These are phyloP conservation scores for Suillus hirtellus DNA, from an alignment of 768 basidiomycete genomes.

Conservation along the genomic window DNA sequence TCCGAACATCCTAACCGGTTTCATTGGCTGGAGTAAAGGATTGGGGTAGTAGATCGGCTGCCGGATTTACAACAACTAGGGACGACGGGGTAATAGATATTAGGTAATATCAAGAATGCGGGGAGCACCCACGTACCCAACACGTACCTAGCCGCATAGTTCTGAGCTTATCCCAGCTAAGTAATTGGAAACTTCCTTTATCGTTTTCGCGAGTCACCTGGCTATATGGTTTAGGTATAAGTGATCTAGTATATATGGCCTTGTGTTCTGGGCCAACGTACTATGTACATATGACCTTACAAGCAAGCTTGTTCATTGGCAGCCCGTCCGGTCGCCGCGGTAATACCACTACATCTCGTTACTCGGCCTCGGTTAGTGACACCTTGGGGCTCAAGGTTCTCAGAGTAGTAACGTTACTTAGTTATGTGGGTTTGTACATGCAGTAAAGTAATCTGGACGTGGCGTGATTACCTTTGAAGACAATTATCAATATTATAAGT, in stretches of 20 bases:
- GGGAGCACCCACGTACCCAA: background rate
- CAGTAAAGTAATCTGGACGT: background rate
- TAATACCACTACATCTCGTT: background rate
- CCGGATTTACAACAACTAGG: background rate
- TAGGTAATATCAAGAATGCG: background rate
- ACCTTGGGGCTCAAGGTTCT: background rate
- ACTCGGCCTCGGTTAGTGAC: slow-evolving; percentile 3
- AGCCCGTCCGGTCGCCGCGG: background rate
- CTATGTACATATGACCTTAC: no score
- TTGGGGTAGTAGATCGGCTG: slow-evolving; percentile 1
- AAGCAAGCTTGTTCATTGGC: background rate
- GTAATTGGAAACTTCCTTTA: no score
- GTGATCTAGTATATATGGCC: no score
- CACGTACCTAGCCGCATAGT: no score
- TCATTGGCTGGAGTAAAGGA: background rate
- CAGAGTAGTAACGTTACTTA: background rate
- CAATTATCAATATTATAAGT: no score
- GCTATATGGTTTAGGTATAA: no score
- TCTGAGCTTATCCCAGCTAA: no score
- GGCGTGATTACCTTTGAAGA: background rate
- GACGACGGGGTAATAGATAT: no score
- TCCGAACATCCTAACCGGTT: no score
- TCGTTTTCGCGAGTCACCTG: no score
- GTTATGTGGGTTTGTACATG: no score
- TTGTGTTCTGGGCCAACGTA: no score